Percentiles rank a stretch among this genome's conserved stretches.
Conservation (phyloP, 345 rosid species). For the Syzygium oleosum region DNA sequence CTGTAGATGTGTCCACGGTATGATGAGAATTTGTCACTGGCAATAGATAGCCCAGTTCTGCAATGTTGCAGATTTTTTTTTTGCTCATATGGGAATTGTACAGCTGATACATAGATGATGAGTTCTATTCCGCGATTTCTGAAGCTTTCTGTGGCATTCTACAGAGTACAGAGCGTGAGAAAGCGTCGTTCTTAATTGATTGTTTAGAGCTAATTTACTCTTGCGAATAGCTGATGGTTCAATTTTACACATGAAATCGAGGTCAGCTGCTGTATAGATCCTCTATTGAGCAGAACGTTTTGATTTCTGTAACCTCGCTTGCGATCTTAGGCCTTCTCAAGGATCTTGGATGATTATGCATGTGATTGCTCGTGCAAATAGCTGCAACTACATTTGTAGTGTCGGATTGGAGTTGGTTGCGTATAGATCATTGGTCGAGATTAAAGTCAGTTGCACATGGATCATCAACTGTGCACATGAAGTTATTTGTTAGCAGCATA, state of each 20-base stretch:
- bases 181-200: background rate
- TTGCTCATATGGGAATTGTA: background rate
- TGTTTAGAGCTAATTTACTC: background rate
- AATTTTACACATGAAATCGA: background rate
- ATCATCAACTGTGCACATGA: background rate
- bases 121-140: background rate
- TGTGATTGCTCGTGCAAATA: background rate
- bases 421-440: background rate
- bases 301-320: background rate
- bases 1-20: background rate
- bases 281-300: background rate
- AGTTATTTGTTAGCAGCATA: background rate
- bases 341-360: background rate
- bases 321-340: background rate
- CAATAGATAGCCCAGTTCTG: background rate
- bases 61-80: background rate
- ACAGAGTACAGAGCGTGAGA: background rate
- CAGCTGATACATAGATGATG: background rate
- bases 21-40: background rate
- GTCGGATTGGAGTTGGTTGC: background rate
- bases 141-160: background rate
- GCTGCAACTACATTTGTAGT: background rate
- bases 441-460: background rate
- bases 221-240: background rate
- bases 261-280: background rate